Base-by-base conservation (phyloP, 1,139 yeast species). In the Pneumocystis jirovecii region DNA sequence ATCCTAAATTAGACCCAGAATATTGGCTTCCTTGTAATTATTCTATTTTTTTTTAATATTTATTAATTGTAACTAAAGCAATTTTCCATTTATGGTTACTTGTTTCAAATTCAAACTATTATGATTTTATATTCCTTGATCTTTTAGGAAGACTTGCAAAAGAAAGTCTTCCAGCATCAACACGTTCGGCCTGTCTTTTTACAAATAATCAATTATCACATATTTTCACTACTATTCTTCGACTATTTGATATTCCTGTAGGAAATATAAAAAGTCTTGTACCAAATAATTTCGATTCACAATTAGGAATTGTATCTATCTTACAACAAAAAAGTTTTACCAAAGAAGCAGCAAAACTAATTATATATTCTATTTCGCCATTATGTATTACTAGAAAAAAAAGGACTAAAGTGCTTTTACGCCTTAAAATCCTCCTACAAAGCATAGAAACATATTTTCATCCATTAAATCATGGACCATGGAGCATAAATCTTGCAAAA, bases 381-480 rank as follows among this genome's bases (percentile, higher is more conserved):
- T 61, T 65, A 56, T 62, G 64, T 7, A 44, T 63, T 34, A 66
- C 65, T n/a, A 19, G 59, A 61, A 66, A 71, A 56, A 87, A 89
- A 0, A 76, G 79, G 15, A 72, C 76, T n/a, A 82, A 82, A 1
- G 80, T 86, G 17, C 73, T 87, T 70, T 82, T 79, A 15, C 78
- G 81, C 60, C 71, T 93, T 19, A 78, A 79, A 59, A 80, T 83
- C 0, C 76, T 88, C 60, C 72, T 86, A 37, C 85, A 85, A 68
- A 85, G 96, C 0, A 79, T 90, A n/a, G 86, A 84, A 69, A 88
- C 96, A 50, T 89, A 86, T 75, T 85, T 85, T 15, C 97, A 93
- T 75, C 98, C 98, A 3, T 90, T 97, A 0, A 91, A 91, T 73
- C 76, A 81, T 25, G 97, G 97, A 0, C 81, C 82, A 31, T 91